phyloP scores from a whole-genome alignment of 257 asterid genomes.

The Thymus quinquecostatus region DNA sequence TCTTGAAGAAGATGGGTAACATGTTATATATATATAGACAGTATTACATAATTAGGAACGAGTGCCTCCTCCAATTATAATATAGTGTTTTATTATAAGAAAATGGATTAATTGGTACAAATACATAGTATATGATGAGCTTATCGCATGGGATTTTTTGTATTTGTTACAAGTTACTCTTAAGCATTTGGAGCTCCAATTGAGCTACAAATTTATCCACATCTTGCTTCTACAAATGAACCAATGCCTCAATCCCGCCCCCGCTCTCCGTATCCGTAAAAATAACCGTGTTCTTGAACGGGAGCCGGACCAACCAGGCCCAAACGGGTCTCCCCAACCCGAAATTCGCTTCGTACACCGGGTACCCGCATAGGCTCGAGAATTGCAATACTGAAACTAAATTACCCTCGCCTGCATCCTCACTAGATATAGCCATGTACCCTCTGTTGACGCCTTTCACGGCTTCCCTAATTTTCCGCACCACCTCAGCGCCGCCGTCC shows the following conservation, averaged over 20 bases:
- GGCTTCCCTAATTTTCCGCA: slow-evolving; percentile 37
- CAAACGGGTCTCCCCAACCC: slow-evolving; percentile 57
- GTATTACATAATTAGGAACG: no score
- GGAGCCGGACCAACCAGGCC: slow-evolving; percentile 44
- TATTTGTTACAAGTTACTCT: no score
- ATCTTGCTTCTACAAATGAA: no score
- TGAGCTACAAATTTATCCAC: no score
- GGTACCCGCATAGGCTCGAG: slow-evolving; percentile 57
- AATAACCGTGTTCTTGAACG: slow-evolving; percentile 38
- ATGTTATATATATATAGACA: no score
- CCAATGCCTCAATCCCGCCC: slow-evolving; percentile 46
- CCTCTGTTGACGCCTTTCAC: slow-evolving; percentile 24
- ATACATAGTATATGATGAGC: no score
- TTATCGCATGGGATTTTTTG: no score
- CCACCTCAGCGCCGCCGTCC: slow-evolving; percentile 25
- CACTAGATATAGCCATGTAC: slow-evolving; percentile 18
- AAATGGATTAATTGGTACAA: background rate
- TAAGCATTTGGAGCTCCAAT: no score
- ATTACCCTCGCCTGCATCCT: no score
- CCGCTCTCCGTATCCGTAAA: slow-evolving; percentile 41
- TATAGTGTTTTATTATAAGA: background rate
- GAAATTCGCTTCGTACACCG: slow-evolving; percentile 53
- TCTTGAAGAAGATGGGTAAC: no score
- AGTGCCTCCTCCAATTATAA: no score
- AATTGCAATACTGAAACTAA: slow-evolving; percentile 17